A percentile compares a stretch with the other conserved stretches of the same genome.
Conservation (phyloP, 140 eudicot species). For the Oenanthe javanica region DNA sequence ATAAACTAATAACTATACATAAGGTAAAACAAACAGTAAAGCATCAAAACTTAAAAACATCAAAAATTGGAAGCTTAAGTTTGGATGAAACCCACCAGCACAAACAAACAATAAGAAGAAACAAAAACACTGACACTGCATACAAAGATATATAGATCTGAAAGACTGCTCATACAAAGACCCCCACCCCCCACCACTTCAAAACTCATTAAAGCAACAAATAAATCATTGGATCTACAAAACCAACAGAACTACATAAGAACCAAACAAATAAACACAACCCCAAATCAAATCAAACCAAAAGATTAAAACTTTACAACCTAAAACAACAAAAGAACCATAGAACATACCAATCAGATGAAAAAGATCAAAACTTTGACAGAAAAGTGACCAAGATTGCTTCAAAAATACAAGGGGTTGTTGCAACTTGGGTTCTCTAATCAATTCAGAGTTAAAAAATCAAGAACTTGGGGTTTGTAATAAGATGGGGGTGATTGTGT, state of each 20-base stretch:
- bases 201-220: neutral
- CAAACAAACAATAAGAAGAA: neutral
- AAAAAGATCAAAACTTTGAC: neutral
- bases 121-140: neutral
- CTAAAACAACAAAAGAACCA: neutral
- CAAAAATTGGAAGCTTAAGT: neutral
- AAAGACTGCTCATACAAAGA: neutral
- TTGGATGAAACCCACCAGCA: neutral
- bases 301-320: neutral
- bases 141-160: no score
- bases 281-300: neutral
- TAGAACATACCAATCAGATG: constrained; percentile 7
- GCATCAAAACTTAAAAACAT: neutral
- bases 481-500: neutral
- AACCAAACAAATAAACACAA: neutral
- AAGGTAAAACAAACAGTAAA: neutral
- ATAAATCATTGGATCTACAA: neutral
- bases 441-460: neutral
- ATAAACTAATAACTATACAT: neutral
- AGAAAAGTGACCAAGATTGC: neutral
- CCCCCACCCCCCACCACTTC: neutral
- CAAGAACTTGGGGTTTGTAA: neutral
- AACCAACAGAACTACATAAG: neutral
- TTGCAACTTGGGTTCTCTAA: neutral
- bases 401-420: neutral